These are phyloP conservation scores for Colletotrichum siamense DNA, from an alignment of 2,329 filamentous ascomycete species.

Conservation along the genomic window DNA sequence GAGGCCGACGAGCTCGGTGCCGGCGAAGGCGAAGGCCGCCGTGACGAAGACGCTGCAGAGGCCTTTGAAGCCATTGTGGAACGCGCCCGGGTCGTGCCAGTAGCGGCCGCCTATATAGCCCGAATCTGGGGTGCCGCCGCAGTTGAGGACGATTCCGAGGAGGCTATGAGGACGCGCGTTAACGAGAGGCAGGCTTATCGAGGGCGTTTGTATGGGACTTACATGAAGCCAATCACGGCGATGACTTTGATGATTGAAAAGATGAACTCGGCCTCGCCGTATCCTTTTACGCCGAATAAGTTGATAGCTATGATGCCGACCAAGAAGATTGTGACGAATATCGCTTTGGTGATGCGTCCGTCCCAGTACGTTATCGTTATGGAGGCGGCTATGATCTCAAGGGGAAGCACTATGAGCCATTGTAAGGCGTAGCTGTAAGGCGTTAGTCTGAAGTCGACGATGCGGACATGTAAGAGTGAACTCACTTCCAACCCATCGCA, in stretches of 20 bases:
- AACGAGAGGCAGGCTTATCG: neutral
- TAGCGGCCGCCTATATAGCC: slow-evolving; percentile 82
- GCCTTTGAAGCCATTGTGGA: slow-evolving; percentile 85
- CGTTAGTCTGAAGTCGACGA: neutral
- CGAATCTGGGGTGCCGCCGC: slow-evolving; percentile 74
- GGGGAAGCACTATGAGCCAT: slow-evolving; percentile 83
- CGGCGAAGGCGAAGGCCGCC: slow-evolving; percentile 77
- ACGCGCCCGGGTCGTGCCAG: slow-evolving; percentile 83
- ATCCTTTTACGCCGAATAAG: slow-evolving; percentile 85
- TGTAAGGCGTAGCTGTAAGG: slow-evolving; percentile 76
- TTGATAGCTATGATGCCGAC: slow-evolving; percentile 80
- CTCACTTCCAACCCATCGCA: slow-evolving; percentile 92
- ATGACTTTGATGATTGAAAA: slow-evolving; percentile 87
- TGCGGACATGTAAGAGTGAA: slow-evolving; percentile 20
- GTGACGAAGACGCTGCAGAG: slow-evolving; percentile 80
- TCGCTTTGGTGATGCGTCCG: slow-evolving; percentile 65
- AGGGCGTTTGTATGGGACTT: slow-evolving; percentile 37
- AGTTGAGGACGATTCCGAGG: slow-evolving; percentile 84
- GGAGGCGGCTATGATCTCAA: slow-evolving; percentile 87
- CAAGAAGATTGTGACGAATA: slow-evolving; percentile 86
- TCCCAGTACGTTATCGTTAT: slow-evolving; percentile 87
- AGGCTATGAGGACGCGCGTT: slow-evolving; percentile 55
- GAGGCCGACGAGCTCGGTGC: slow-evolving; percentile 78
- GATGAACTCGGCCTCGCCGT: slow-evolving; percentile 88
- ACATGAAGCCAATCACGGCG: slow-evolving; percentile 89